A percentile compares a stretch with the other conserved stretches of the same genome.
Conservation (phyloP, 2,329 filamentous ascomycete species). For the Cryphonectria radicalis region DNA sequence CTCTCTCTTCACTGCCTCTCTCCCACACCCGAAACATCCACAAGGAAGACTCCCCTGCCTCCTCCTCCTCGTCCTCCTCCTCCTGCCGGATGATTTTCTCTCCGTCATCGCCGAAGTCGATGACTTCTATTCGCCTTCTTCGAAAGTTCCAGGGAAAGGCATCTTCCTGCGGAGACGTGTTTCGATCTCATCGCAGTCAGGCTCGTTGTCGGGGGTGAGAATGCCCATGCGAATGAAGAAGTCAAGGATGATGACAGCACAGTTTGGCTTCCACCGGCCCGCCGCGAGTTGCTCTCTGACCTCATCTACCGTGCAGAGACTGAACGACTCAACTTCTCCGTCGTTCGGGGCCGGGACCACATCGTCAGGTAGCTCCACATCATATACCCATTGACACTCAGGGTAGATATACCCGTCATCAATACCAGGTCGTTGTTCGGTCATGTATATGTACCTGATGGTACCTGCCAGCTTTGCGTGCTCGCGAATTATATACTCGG, state of each 20-base stretch:
- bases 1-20: not conserved
- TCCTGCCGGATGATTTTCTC: not conserved
- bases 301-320: conserved; percentile 76
- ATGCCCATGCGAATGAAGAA: conserved; percentile 89
- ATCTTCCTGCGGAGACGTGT: conserved; percentile 76
- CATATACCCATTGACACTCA: conserved; percentile 90
- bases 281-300: conserved; percentile 69
- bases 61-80: not conserved
- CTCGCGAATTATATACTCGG: conserved; percentile 68
- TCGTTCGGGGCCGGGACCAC: conserved; percentile 78
- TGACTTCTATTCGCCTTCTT: conserved; percentile 18
- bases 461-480: conserved; percentile 65
- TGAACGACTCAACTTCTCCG: conserved; percentile 86
- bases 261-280: conserved; percentile 92
- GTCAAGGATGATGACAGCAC: conserved; percentile 80
- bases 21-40: not conserved
- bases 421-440: conserved; percentile 75
- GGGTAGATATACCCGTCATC: conserved; percentile 85
- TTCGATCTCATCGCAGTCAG: conserved; percentile 75
- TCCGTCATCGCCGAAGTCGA: not conserved
- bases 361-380: conserved; percentile 74
- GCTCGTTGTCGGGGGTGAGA: conserved; percentile 78
- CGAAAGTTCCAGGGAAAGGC: conserved; percentile 72
- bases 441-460: conserved; percentile 84
- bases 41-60: not conserved